These are phyloP conservation scores for Aspergillus ostianus DNA, from an alignment of 495 filamentous ascomycete genomes.

Conservation along the genomic window DNA sequence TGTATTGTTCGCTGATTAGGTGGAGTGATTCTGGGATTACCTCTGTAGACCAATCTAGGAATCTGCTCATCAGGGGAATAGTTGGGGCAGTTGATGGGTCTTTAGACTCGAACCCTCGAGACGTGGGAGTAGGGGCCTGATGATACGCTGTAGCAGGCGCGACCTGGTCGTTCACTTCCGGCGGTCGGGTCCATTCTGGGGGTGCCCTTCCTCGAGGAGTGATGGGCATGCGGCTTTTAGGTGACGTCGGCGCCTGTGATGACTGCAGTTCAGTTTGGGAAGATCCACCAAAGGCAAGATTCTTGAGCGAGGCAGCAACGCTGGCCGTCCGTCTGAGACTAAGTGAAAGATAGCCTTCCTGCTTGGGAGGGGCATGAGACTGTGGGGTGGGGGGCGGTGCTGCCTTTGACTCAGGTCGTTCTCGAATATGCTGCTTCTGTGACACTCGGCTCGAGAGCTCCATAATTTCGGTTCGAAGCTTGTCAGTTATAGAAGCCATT, in stretches of 20 bases:
- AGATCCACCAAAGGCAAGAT: conserved; percentile 58
- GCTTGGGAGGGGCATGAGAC: conserved; percentile 45
- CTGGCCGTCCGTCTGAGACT: conserved; percentile 67
- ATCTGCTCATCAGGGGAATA: conserved; percentile 76
- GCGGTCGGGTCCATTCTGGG: conserved; percentile 70
- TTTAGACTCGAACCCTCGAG: conserved; percentile 66
- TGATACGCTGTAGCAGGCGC: conserved; percentile 70
- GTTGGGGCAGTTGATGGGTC: conserved; percentile 51
- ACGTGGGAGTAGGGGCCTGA: conserved; percentile 70
- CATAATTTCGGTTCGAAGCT: conserved; percentile 74
- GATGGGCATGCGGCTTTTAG: conserved; percentile 42
- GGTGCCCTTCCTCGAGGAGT: conserved; percentile 58
- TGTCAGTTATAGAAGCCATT: conserved; percentile 65
- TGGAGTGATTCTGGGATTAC: conserved; percentile 37
- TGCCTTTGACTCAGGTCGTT: conserved; percentile 38
- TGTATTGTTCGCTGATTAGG: conserved; percentile 17
- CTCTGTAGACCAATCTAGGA: conserved; percentile 94
- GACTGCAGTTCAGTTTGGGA: conserved; percentile 29
- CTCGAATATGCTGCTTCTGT: conserved; percentile 43
- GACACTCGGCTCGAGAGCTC: conserved; percentile 53
- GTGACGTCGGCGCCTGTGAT: conserved; percentile 31
- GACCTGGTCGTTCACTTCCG: conserved; percentile 74
- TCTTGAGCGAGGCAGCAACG: conserved; percentile 69
- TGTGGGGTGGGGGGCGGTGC: conserved; percentile 54
- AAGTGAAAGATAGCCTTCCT: conserved; percentile 64